These are phyloP conservation scores for Thielaviopsis euricoi DNA, from an alignment of 2,329 filamentous ascomycete genomes.

Conservation along the genomic window DNA sequence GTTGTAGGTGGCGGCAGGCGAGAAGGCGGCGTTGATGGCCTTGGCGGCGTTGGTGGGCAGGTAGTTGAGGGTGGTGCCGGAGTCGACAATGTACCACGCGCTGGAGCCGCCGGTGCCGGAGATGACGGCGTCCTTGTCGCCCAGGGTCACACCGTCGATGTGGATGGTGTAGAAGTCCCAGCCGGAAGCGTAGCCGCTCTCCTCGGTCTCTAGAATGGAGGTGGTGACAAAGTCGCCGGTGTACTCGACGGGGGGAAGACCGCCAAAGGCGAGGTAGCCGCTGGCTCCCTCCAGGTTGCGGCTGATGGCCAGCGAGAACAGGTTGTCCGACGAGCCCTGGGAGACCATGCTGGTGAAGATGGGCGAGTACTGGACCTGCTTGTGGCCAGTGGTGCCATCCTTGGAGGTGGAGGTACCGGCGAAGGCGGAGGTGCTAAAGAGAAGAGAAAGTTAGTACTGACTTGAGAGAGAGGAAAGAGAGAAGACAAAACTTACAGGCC, in stretches of 20 bases:
- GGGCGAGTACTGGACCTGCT: slow-evolving; percentile 3
- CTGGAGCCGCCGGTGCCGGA: slow-evolving; percentile 10
- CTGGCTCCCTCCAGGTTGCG: neutral
- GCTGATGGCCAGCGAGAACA: slow-evolving; percentile 5
- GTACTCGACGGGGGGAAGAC: slow-evolving; percentile 5
- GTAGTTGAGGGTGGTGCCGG: slow-evolving; percentile 17
- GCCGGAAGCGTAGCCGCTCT: neutral
- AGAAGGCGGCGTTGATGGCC: slow-evolving; percentile 15
- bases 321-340: neutral
- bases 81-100: slow-evolving; percentile 15
- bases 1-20: slow-evolving; percentile 15
- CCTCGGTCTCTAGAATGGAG: slow-evolving; percentile 5
- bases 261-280: slow-evolving; percentile 9
- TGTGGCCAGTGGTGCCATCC: neutral
- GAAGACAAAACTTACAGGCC: slow-evolving; percentile 2
- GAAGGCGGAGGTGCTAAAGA: slow-evolving; percentile 3
- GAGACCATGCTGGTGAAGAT: slow-evolving; percentile 7
- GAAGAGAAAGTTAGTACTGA: neutral
- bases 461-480: neutral
- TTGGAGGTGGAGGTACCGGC: neutral
- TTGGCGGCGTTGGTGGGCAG: slow-evolving; percentile 16
- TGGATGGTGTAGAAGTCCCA: slow-evolving; percentile 13
- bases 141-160: slow-evolving; percentile 13
- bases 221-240: slow-evolving; percentile 4
- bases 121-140: slow-evolving; percentile 10